Percentiles rank a stretch among this genome's conserved stretches.
Evolutionary conservation across 768 basidiomycete species (phyloP).

Genomic region (Lactarius sanguifluus): DNA sequence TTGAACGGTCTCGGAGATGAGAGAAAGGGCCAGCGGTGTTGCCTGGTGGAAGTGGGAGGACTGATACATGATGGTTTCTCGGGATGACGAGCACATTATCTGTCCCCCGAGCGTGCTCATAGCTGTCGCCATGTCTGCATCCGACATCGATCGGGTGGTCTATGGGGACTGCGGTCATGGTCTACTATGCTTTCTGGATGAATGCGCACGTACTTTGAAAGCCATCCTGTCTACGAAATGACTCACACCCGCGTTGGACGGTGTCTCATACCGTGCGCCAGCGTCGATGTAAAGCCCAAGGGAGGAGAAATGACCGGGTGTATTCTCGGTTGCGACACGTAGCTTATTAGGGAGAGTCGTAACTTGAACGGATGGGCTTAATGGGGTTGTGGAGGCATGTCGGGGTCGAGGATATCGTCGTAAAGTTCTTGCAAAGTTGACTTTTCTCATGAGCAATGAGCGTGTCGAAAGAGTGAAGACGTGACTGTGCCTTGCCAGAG

Average conservation of each 20-base stretch:
- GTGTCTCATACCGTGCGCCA: constrained; percentile 85
- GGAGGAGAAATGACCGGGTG: constrained; percentile 92
- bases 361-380: constrained; percentile 49
- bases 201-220: constrained; percentile 70
- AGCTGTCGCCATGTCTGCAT: constrained; percentile 74
- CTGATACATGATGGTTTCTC: constrained; percentile 98
- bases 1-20: constrained; percentile 89
- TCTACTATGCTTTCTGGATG: constrained; percentile 4
- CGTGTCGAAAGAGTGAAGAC: neutral
- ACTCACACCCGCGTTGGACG: constrained; percentile 71
- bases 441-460: constrained; percentile 18
- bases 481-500: neutral
- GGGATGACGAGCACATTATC: constrained; percentile 85
- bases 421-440: constrained; percentile 19
- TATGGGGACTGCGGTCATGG: constrained; percentile 35
- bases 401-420: constrained; percentile 20
- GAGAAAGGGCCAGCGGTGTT: constrained; percentile 77
- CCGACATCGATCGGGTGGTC: constrained; percentile 72
- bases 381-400: constrained; percentile 21
- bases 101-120: constrained; percentile 88
- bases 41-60: constrained; percentile 88
- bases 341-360: constrained; percentile 92
- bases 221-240: constrained; percentile 96
- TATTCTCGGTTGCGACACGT: constrained; percentile 85
- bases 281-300: constrained; percentile 94